These are phyloP conservation scores for Bryoglossum gracile DNA, from an alignment of 495 filamentous ascomycete species.

Conservation along the genomic window DNA sequence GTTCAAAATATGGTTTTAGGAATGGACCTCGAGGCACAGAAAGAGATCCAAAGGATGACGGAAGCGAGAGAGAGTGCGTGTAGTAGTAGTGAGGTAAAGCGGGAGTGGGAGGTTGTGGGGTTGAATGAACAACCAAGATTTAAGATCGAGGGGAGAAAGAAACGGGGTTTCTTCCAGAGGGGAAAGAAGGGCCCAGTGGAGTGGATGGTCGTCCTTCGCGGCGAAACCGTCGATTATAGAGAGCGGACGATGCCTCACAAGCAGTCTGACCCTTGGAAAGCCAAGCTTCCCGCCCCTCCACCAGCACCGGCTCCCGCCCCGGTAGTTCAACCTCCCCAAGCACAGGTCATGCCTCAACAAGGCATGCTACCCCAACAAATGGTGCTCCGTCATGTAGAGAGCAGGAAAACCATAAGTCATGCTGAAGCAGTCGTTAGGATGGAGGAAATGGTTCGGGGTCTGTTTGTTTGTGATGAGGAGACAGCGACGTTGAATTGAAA, in stretches of 20 bases:
- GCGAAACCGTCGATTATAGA: slow-evolving; percentile 5
- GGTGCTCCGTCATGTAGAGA: slow-evolving; percentile 12
- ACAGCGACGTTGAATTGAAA: no score
- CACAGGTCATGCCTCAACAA: no score
- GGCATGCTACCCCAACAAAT: no score
- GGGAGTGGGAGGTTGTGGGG: slow-evolving; percentile 2
- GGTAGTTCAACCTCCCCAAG: neutral
- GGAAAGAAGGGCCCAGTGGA: slow-evolving; percentile 2
- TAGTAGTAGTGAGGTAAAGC: neutral
- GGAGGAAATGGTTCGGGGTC: slow-evolving; percentile 6
- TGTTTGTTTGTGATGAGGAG: no score
- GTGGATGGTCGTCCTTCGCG: slow-evolving; percentile 10
- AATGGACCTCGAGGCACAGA: slow-evolving; percentile 7
- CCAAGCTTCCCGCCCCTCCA: neutral
- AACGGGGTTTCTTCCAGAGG: neutral
- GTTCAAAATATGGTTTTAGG: slow-evolving; percentile 1
- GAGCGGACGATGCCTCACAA: slow-evolving; percentile 5
- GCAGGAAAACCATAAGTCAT: neutral
- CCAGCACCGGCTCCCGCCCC: neutral
- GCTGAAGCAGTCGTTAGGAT: slow-evolving; percentile 12
- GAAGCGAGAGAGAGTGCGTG: slow-evolving; percentile 7
- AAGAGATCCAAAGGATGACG: slow-evolving; percentile 12
- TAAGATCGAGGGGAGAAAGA: neutral
- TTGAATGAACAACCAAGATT: slow-evolving; percentile 5
- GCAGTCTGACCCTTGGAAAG: slow-evolving; percentile 11